Conservation (phyloP, 1,284 basidiomycete species). For the Cryptococcus neoformans region DNA sequence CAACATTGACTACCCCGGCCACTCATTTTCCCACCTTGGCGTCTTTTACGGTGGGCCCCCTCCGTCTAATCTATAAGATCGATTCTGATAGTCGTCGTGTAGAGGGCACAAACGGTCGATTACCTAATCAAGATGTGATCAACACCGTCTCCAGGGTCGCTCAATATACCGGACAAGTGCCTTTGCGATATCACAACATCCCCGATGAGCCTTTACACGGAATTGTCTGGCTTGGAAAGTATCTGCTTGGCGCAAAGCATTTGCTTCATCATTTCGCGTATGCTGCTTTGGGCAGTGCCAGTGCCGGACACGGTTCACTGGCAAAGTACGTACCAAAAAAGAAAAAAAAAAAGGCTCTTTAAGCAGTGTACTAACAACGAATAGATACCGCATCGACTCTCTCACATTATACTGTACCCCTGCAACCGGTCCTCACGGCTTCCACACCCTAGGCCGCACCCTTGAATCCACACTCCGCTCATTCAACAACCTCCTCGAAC, state of each 20-base stretch:
- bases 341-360: not conserved
- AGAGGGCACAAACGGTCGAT: conserved; percentile 93
- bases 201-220: conserved; percentile 50
- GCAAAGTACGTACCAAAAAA: conserved; percentile 7
- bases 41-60: conserved; percentile 73
- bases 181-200: conserved; percentile 73
- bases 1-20: conserved; percentile 92
- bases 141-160: conserved; percentile 78
- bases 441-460: conserved; percentile 82
- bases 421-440: conserved; percentile 88
- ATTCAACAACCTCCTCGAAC: conserved; percentile 86
- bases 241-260: conserved; percentile 28
- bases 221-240: conserved; percentile 11
- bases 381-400: conserved; percentile 88
- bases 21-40: conserved; percentile 91
- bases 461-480: conserved; percentile 83
- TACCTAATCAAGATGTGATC: conserved; percentile 94
- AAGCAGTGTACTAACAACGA: not conserved
- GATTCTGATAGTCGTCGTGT: not conserved
- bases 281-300: conserved; percentile 42
- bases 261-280: conserved; percentile 40
- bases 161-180: conserved; percentile 65
- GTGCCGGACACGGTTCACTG: conserved; percentile 51
- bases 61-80: not conserved
- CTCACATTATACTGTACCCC: conserved; percentile 86